Evolutionary conservation across 345 rosid genomes (phyloP).

Genomic region (Microcos paniculata): DNA sequence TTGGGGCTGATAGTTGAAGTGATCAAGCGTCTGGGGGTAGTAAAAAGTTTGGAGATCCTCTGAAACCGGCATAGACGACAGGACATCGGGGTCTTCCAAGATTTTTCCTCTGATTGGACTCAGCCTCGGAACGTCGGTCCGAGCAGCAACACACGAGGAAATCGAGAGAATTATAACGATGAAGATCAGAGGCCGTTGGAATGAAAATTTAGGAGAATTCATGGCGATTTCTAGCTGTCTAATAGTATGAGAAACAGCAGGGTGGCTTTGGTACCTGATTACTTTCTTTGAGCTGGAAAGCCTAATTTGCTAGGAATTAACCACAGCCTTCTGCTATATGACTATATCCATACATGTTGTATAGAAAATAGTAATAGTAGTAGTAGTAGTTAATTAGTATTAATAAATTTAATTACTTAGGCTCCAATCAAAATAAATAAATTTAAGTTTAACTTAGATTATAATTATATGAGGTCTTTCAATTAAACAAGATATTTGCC

Average conservation of each 20-base stretch:
- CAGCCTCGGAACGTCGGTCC: slow-evolving; percentile 29
- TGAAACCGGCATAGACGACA: background rate
- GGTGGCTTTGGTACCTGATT: too few relatives aligned
- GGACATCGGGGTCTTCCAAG: background rate
- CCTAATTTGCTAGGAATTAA: background rate
- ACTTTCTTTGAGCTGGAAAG: background rate
- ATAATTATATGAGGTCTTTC: too few relatives aligned
- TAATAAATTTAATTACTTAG: too few relatives aligned
- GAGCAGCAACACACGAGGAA: background rate
- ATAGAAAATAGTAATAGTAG: too few relatives aligned
- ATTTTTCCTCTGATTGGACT: slow-evolving; percentile 26
- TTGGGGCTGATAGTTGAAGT: slow-evolving; percentile 45
- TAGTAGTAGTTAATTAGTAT: too few relatives aligned
- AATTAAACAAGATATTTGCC: too few relatives aligned
- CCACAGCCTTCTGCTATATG: too few relatives aligned
- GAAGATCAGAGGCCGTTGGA: background rate
- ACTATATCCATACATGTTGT: too few relatives aligned
- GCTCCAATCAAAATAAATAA: too few relatives aligned
- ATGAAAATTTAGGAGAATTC: background rate
- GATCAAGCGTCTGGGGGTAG: slow-evolving; percentile 51
- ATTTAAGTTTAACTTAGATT: too few relatives aligned
- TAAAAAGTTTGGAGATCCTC: slow-evolving; percentile 29
- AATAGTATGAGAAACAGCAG: too few relatives aligned
- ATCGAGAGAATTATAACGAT: background rate
- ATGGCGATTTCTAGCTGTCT: background rate